Evolutionary conservation across 495 filamentous ascomycete genomes (phyloP).

Genomic region (Cairneyella variabilis): DNA sequence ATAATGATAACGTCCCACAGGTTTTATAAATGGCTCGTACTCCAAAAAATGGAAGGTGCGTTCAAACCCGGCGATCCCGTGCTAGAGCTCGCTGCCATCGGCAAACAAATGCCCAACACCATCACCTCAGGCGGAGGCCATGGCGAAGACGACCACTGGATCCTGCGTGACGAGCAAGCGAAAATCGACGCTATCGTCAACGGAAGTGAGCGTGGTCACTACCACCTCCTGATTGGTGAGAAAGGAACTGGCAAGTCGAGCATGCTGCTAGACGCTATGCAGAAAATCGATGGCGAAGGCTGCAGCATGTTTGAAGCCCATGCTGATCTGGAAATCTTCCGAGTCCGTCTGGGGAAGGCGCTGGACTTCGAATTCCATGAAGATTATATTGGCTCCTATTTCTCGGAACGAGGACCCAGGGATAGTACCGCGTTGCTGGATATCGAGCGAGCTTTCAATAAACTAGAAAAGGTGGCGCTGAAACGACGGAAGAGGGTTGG

Average conservation of each 20-base stretch:
- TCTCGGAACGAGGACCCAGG: constrained; percentile 87
- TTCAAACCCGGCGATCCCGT: constrained; percentile 91
- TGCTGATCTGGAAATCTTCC: constrained; percentile 91
- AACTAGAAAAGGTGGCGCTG: constrained; percentile 91
- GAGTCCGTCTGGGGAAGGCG: constrained; percentile 85
- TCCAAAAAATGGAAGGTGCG: constrained; percentile 90
- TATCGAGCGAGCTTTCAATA: constrained; percentile 95
- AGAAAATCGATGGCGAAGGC: constrained; percentile 79
- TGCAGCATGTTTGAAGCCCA: constrained; percentile 95
- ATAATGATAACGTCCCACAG: too few relatives aligned
- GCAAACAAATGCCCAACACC: constrained; percentile 40
- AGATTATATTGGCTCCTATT: constrained; percentile 92
- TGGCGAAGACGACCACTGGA: constrained; percentile 68
- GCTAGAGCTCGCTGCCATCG: constrained; percentile 77
- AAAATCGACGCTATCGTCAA: constrained; percentile 74
- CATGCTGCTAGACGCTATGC: constrained; percentile 94
- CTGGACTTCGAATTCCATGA: constrained; percentile 87
- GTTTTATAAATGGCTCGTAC: constrained; percentile 85
- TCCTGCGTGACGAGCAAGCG: constrained; percentile 72
- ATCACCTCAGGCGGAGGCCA: constrained; percentile 8
- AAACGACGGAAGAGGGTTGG: constrained; percentile 53
- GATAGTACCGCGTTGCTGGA: constrained; percentile 89
- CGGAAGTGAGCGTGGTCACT: constrained; percentile 69
- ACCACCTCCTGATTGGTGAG: constrained; percentile 91
- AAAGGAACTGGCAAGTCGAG: constrained; percentile 95